These are phyloP conservation scores for Phytophthora hibernalis DNA, from an alignment of 352 stramenopile genomes.

Conservation along the genomic window DNA sequence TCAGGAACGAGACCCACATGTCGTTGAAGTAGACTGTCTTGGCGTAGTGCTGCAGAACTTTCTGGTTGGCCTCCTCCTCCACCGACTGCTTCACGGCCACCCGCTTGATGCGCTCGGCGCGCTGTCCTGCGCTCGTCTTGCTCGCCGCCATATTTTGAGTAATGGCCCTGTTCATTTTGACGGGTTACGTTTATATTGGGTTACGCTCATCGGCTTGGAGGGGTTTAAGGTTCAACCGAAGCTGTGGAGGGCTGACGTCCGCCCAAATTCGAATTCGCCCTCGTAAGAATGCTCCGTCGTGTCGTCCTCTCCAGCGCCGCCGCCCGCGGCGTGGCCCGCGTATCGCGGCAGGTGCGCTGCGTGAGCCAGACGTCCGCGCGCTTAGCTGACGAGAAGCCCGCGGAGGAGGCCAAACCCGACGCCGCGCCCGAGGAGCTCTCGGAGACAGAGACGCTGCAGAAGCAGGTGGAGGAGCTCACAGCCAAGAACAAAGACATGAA, in stretches of 20 bases:
- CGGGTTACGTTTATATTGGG: no score
- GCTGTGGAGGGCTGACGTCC: background rate
- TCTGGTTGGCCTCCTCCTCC: slow-evolving; percentile 61
- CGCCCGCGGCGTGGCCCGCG: slow-evolving; percentile 37
- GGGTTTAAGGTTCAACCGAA: background rate
- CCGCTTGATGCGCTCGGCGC: slow-evolving; percentile 31
- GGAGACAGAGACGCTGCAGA: slow-evolving; percentile 57
- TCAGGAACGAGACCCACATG: slow-evolving; percentile 83
- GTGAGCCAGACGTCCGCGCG: slow-evolving; percentile 51
- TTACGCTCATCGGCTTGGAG: background rate
- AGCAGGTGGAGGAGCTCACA: slow-evolving; percentile 79
- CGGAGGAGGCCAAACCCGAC: slow-evolving; percentile 19
- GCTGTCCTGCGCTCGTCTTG: slow-evolving; percentile 31
- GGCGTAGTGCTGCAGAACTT: slow-evolving; percentile 79
- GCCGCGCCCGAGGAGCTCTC: slow-evolving; percentile 14
- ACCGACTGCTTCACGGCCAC: slow-evolving; percentile 24
- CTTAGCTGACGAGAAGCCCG: slow-evolving; percentile 52
- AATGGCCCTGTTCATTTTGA: no score
- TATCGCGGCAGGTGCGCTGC: slow-evolving; percentile 52
- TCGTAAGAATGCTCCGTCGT: slow-evolving; percentile 63
- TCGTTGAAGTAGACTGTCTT: slow-evolving; percentile 91
- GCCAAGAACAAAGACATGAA: slow-evolving; percentile 83
- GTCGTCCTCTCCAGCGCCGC: slow-evolving; percentile 58
- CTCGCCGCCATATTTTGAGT: slow-evolving; percentile 4
- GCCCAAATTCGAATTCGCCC: background rate